Base-by-base conservation (phyloP, 257 asterid species). In the Echium plantagineum region DNA sequence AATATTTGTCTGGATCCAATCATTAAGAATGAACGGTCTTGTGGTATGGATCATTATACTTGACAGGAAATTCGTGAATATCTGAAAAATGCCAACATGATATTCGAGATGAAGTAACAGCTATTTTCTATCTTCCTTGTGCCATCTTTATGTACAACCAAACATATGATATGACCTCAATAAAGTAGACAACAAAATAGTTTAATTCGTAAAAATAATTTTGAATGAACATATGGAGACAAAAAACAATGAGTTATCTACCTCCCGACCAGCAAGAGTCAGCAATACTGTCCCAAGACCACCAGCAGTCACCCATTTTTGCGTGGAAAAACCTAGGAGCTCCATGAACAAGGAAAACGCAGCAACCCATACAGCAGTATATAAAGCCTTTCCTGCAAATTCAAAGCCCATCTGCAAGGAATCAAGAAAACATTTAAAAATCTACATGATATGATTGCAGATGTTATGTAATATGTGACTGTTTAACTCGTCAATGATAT, bases 261-360 rank as follows among this genome's bases (percentile, higher is more conserved):
- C 99, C 97, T 93, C 97, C 26, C 99, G 97, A 52, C 99, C 97
- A 69, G 97, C 99, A 70, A 93, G 96, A n/a, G 99, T 93, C 66
- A 93, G 87, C 81, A 93, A 73, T 57, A 93, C 97, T 9, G 99
- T 93, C 69, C 97, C 99, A 62, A 93, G 99, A 57, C 99, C 96
- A 63, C 99, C 99, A 3, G 97, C 99, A 7, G 99, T 89, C 68
- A 93, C 87, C 99, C 95, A 89, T 72, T 67, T 93, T 74, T 93
- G 96, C 58, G 99, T 86, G 63, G 99, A 93, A 75, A 93, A 93
- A 60, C 99, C 99, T 69, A 93, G 78, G 83, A 93, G 74, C 81
- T 93, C 99, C 96, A 93, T 93, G 70, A 93, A 93, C 74, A 93
- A 81, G 58, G 97, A 86, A 61, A 81, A 73, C 17, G 99, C 96